Evolutionary conservation across 2,329 filamentous ascomycete species (phyloP), one percentile per base, ranked within the genome.

Genomic region (Penicillium sp.): DNA sequence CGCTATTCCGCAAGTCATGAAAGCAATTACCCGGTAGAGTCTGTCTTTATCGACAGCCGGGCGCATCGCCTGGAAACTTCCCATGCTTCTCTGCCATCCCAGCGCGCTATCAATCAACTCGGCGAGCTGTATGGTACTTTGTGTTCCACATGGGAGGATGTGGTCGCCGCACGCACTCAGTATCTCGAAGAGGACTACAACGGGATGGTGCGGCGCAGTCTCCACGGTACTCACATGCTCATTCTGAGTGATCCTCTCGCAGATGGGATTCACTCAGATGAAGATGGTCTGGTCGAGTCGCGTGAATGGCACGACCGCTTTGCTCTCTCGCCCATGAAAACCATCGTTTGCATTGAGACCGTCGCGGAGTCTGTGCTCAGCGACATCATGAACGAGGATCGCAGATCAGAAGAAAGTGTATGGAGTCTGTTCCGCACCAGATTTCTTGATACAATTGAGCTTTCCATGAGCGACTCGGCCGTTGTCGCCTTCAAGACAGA

Each of bases 401-500:
- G 67, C 4, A 66, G 68, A 29, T 59, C 67, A 2, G 62, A 63
- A 24, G 61, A 67, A 38, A 46, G 53, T 12, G 46, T 60, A 46
- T 59, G 53, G 57, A 49, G 44, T 18, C 38, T 37, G 48, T 72
- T 58, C 56, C 63, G 54, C 2, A 26, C 51, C 33, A 45, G 51
- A 0, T 72, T 70, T 35, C 59, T 62, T 9, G 49, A 56, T 3
- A 56, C 73, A 25, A 82, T 93, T 33, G 62, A 70, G 9, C 66
- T 74, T 1, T 77, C 80, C 3, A 74, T 90, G 26, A 70, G 74
- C 0, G 83, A 93, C 60, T 71, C 79, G 0, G 77, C 83, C 13
- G 83, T 94, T 2, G 86, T 81, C 1, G 88, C 80, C 2, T 94
- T 94, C 76, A 93, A 94, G 66, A 87, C 83, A 1, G 82, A 90